Conservation (phyloP, 306 rosid species). For the Prinsepia uniflora region DNA sequence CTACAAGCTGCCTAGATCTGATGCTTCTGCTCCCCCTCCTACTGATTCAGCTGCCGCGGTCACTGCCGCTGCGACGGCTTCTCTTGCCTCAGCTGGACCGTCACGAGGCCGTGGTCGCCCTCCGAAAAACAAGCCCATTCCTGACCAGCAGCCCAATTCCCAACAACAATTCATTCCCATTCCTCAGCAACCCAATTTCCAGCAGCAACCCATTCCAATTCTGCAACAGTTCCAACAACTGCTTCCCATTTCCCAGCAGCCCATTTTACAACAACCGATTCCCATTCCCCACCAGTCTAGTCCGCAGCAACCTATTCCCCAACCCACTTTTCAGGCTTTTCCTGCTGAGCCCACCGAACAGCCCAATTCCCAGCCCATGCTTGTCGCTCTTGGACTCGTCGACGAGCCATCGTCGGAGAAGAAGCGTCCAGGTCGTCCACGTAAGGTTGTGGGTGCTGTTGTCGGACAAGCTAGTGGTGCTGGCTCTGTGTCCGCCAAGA, state of each 20-base stretch:
- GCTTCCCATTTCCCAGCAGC: slow-evolving; percentile 6
- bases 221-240: slow-evolving; percentile 4
- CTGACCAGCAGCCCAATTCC: not conserved
- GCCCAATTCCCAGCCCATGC: slow-evolving; percentile 52
- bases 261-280: slow-evolving; percentile 1
- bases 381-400: slow-evolving; percentile 58
- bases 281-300: slow-evolving; percentile 16
- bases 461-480: slow-evolving; percentile 5
- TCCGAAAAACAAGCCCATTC: slow-evolving; percentile 41
- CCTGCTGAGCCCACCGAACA: slow-evolving; percentile 16
- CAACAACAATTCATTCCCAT: slow-evolving; percentile 9
- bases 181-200: slow-evolving; percentile 11
- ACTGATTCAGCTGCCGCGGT: not conserved
- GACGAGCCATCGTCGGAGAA: slow-evolving; percentile 45
- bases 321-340: slow-evolving; percentile 1
- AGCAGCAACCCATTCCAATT: slow-evolving; percentile 3
- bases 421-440: slow-evolving; percentile 56
- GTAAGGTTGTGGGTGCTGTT: slow-evolving; percentile 17
- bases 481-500: slow-evolving; percentile 19
- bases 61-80: not conserved
- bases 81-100: slow-evolving; percentile 14
- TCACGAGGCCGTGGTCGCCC: slow-evolving; percentile 52
- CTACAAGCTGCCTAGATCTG: slow-evolving; percentile 69
- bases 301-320: not conserved
- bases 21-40: slow-evolving; percentile 8